Conservation (phyloP, 495 filamentous ascomycete genomes). For the Lasiosphaeris hirsuta region DNA sequence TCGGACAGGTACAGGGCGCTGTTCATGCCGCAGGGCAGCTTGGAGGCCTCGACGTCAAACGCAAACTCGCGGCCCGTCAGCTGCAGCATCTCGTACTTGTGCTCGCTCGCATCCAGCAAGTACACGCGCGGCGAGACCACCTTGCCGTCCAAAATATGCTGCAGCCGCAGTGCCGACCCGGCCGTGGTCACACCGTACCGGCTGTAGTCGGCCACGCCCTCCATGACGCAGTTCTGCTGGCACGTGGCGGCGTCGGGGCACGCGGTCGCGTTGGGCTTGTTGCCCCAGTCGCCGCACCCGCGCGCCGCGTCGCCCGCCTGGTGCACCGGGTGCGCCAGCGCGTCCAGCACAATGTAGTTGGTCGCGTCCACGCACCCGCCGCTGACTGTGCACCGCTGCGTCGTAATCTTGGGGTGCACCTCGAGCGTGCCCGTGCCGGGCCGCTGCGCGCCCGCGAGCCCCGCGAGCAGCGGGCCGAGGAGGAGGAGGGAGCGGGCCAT, state of each 20-base stretch:
- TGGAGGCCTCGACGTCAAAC: slow-evolving; percentile 62
- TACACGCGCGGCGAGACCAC: slow-evolving; percentile 56
- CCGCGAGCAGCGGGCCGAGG: slow-evolving; percentile 18
- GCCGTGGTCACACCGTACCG: slow-evolving; percentile 43
- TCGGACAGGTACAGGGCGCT: slow-evolving; percentile 66
- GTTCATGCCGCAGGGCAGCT: slow-evolving; percentile 64
- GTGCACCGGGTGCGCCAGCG: slow-evolving; percentile 32
- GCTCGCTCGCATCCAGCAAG: slow-evolving; percentile 48
- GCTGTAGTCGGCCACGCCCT: slow-evolving; percentile 47
- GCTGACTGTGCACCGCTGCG: slow-evolving; percentile 50
- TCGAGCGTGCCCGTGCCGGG: slow-evolving; percentile 22
- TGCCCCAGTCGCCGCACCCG: slow-evolving; percentile 46
- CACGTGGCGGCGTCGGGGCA: slow-evolving; percentile 49
- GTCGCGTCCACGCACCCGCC: slow-evolving; percentile 51
- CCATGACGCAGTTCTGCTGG: slow-evolving; percentile 49
- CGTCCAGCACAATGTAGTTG: slow-evolving; percentile 59
- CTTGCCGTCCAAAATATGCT: slow-evolving; percentile 28
- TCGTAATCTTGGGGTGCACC: slow-evolving; percentile 56
- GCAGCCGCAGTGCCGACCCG: slow-evolving; percentile 49
- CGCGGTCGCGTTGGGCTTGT: slow-evolving; percentile 30
- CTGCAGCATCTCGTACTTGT: slow-evolving; percentile 58
- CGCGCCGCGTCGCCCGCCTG: slow-evolving; percentile 9
- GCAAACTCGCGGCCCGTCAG: slow-evolving; percentile 58
- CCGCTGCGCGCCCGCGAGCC: slow-evolving; percentile 19
- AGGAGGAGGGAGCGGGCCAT: slow-evolving; percentile 19